Base-by-base conservation (phyloP, 106 monocot genomes). In the Acanthochlamys bracteata region DNA sequence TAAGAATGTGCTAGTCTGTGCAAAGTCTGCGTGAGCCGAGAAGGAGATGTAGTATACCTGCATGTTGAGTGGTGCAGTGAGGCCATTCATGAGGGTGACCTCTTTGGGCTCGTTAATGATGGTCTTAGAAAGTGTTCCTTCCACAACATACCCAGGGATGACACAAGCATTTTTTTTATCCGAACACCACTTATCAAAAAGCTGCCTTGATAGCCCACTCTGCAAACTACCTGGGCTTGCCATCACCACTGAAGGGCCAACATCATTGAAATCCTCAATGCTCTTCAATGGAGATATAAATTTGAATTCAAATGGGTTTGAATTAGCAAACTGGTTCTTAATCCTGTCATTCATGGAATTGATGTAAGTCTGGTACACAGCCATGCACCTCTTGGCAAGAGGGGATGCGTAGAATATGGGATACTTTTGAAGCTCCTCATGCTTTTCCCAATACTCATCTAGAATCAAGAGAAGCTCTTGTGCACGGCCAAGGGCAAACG, bases 341-440 rank as follows among this genome's bases (percentile, higher is more conserved):
- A 98, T 98, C 73, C 98, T 76, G 64, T 98, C 98, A 43, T 88
- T 98, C 98, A 98, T 98, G 20, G 98, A 60, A 66, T 98, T 98
- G 23, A 92, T 98, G 68, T 98, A 98, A 3, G 98, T 98, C 72
- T 98, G 98, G 39, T 98, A 98, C n/a, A 98, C 98, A 56, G 91
- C 85, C 98, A 98, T 89, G 83, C 98, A 98, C 46, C 83, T 75
- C 75, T 92, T 98, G 20, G 98, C 98, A 6, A 98, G 83, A 24
- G 92, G 98, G 9, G 91, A 88, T 33, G 98, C 98, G 71, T 98
- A 98, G 47, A 83, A 98, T 23, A 98, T 98, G 13, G 98, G 98
- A 22, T 92, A 79, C 61, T 92, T 92, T 59, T 88, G 88, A 66
- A 92, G 85, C 71, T 88, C 96, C 1, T 91, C 88, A 47, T 98